phyloP scores from a whole-genome alignment of 306 rosid genomes.

The Vachellia collinsii region DNA sequence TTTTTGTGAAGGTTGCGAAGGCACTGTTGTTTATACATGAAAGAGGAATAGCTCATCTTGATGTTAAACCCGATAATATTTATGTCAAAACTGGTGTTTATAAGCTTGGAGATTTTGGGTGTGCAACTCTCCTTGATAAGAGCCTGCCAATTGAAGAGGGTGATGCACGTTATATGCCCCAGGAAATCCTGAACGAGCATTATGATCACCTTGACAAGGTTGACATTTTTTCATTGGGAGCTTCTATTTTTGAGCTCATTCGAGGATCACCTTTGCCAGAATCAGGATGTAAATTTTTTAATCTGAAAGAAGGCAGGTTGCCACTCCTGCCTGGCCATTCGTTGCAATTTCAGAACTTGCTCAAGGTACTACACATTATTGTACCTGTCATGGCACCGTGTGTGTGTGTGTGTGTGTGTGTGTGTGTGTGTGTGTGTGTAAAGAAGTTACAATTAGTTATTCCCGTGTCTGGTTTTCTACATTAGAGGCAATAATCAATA shows the following conservation, averaged over 20 bases:
- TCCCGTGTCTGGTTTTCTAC: neutral
- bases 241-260: constrained; percentile 70
- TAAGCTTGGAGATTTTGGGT: constrained; percentile 99
- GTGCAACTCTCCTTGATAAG: constrained; percentile 77
- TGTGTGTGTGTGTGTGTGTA: too few species aligned
- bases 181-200: constrained; percentile 80
- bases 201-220: constrained; percentile 85
- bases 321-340: constrained; percentile 90
- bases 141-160: constrained; percentile 96
- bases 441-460: neutral
- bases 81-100: constrained; percentile 79
- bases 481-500: neutral
- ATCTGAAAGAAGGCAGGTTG: constrained; percentile 77
- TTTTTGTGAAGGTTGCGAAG: constrained; percentile 63
- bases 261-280: constrained; percentile 73
- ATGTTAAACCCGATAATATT: constrained; percentile 92
- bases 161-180: constrained; percentile 96
- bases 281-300: constrained; percentile 61
- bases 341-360: constrained; percentile 82
- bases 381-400: neutral
- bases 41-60: constrained; percentile 85
- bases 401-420: too few species aligned
- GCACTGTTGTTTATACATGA: constrained; percentile 75
- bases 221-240: constrained; percentile 90
- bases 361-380: constrained; percentile 62